phyloP scores from a whole-genome alignment of 257 asterid genomes.

The Solanum bulbocastanum region DNA sequence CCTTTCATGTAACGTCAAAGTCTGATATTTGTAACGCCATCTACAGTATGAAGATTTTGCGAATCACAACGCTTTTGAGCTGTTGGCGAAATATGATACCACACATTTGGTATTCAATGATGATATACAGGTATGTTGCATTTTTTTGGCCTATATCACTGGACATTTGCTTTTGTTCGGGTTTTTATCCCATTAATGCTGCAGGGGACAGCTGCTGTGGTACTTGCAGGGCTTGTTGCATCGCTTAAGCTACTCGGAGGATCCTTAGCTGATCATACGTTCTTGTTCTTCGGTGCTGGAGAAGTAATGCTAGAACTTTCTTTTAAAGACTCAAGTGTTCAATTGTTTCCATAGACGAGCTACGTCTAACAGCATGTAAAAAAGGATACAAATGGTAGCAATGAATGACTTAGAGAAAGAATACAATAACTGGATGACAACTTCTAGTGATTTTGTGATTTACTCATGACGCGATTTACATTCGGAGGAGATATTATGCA shows the following conservation, averaged over 20 bases:
- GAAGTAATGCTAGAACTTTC: constrained; percentile 40
- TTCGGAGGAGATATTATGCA: not conserved
- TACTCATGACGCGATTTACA: not conserved
- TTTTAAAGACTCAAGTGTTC: not conserved
- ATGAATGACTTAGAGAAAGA: not conserved
- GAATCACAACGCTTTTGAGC: constrained; percentile 92
- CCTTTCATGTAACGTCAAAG: not conserved
- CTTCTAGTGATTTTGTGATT: not conserved
- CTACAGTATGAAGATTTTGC: constrained; percentile 91
- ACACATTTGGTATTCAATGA: constrained; percentile 89
- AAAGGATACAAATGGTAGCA: not conserved
- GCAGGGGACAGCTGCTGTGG: constrained; percentile 96
- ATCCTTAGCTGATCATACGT: constrained; percentile 73
- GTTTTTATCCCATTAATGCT: constrained; percentile 1
- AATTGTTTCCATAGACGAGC: not conserved
- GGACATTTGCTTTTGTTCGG: not conserved
- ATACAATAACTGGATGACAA: not conserved
- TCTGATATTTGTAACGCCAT: not conserved
- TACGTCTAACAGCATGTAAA: not conserved
- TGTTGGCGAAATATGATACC: constrained; percentile 83
- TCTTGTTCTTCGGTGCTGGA: constrained; percentile 98
- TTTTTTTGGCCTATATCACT: not conserved
- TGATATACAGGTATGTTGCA: constrained; percentile 66
- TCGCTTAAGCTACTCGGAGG: constrained; percentile 85
- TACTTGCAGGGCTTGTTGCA: constrained; percentile 87